Percentiles rank a stretch among this genome's conserved stretches.
Conservation (phyloP, 306 rosid species). For the Vigna trinervia region DNA sequence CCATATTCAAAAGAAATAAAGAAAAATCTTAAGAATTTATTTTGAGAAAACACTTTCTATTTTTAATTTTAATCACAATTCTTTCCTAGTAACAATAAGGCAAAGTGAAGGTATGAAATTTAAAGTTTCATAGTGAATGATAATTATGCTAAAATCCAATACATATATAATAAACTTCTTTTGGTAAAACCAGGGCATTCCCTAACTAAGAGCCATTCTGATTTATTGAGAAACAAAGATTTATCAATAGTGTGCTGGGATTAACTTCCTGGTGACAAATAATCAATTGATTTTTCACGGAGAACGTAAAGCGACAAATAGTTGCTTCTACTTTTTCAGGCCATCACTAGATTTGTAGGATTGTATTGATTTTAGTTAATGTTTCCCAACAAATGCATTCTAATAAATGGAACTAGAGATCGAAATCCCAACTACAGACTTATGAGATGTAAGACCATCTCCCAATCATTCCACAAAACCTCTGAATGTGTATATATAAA, state of each 20-base stretch:
- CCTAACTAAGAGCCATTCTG: background rate
- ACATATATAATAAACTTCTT: background rate
- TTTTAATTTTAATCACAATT: background rate
- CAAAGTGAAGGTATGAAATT: background rate
- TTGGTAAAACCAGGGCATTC: no score
- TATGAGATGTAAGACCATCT: background rate
- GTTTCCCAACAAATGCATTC: background rate
- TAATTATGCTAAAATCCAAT: background rate
- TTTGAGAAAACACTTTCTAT: background rate
- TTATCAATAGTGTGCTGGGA: background rate
- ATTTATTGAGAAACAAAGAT: background rate
- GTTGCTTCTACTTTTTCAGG: background rate
- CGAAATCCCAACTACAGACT: background rate
- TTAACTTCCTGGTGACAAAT: background rate
- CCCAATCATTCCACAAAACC: background rate
- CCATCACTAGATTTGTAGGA: background rate
- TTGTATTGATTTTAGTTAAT: no score
- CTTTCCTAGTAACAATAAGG: background rate
- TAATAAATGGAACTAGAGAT: no score
- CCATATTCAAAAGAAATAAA: constrained; percentile 1
- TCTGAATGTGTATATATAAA: background rate
- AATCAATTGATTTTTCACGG: no score
- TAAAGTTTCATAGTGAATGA: background rate
- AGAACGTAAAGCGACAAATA: no score
- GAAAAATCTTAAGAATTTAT: background rate